Evolutionary conservation across 2,329 filamentous ascomycete species (phyloP).

Genomic region (Ceratocystis papillata): DNA sequence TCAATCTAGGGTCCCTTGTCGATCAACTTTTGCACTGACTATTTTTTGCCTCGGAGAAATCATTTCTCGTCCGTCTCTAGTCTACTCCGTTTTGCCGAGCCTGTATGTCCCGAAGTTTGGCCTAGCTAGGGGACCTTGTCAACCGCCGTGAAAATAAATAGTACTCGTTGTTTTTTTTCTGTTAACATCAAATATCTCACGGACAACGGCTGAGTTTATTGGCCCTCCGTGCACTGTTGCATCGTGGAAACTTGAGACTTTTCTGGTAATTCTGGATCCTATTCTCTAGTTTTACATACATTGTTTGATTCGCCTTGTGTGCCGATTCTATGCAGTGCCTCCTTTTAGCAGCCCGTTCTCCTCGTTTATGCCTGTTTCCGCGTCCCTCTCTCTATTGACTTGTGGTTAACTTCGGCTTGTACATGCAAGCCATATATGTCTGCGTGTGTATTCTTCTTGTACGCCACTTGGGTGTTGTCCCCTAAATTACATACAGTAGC

Average conservation of each 20-base stretch:
- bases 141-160: not conserved
- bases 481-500: too few relatives aligned
- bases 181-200: not conserved
- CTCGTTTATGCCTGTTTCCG: not conserved
- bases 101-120: not conserved
- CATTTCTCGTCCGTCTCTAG: not conserved
- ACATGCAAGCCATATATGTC: not conserved
- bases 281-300: not conserved
- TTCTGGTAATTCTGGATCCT: not conserved
- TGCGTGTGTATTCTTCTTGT: too few relatives aligned
- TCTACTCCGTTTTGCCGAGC: not conserved
- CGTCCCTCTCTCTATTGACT: not conserved
- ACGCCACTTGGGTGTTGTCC: too few relatives aligned
- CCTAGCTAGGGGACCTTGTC: not conserved
- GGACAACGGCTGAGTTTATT: not conserved
- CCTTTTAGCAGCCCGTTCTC: not conserved
- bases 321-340: not conserved
- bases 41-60: too few relatives aligned
- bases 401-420: not conserved
- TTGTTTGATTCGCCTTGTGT: not conserved
- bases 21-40: too few relatives aligned
- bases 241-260: not conserved
- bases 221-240: not conserved
- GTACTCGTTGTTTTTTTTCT: not conserved
- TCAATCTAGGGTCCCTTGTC: not conserved